Percentiles rank a stretch among this genome's conserved stretches.
These are phyloP conservation scores for Takashimella tepidaria DNA, from an alignment of 1,284 basidiomycete genomes.

Conservation along the genomic window DNA sequence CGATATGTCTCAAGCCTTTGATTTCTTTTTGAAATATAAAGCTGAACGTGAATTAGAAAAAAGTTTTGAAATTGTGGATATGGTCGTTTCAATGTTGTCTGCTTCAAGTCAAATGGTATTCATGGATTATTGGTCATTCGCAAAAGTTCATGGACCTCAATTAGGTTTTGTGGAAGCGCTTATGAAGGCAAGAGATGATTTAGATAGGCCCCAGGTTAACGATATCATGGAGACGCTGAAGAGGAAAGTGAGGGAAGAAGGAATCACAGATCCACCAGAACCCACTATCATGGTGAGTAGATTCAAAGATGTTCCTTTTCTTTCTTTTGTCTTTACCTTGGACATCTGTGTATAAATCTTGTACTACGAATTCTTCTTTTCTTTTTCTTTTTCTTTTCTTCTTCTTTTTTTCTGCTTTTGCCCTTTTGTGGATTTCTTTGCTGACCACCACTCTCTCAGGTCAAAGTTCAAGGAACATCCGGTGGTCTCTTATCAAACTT, in stretches of 20 bases:
- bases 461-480: constrained; percentile 33
- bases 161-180: constrained; percentile 83
- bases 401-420: too few relatives aligned
- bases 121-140: constrained; percentile 91
- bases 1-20: constrained; percentile 72
- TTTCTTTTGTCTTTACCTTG: too few relatives aligned
- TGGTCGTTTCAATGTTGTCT: constrained; percentile 76
- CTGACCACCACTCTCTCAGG: constrained; percentile 23
- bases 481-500: constrained; percentile 38
- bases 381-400: too few relatives aligned
- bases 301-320: too few relatives aligned
- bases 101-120: constrained; percentile 91
- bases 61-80: constrained; percentile 81
- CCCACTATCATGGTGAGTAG: constrained; percentile 56
- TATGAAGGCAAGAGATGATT: constrained; percentile 82
- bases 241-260: constrained; percentile 85
- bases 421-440: neutral
- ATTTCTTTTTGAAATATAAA: constrained; percentile 78
- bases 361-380: too few relatives aligned
- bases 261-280: constrained; percentile 62
- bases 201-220: constrained; percentile 77
- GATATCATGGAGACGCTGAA: constrained; percentile 93
- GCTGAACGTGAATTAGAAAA: constrained; percentile 71
- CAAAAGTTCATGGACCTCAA: constrained; percentile 91
- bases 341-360: too few relatives aligned